Base-by-base conservation (phyloP, 1,139 yeast genomes). In the Martiniozyma asiatica region DNA sequence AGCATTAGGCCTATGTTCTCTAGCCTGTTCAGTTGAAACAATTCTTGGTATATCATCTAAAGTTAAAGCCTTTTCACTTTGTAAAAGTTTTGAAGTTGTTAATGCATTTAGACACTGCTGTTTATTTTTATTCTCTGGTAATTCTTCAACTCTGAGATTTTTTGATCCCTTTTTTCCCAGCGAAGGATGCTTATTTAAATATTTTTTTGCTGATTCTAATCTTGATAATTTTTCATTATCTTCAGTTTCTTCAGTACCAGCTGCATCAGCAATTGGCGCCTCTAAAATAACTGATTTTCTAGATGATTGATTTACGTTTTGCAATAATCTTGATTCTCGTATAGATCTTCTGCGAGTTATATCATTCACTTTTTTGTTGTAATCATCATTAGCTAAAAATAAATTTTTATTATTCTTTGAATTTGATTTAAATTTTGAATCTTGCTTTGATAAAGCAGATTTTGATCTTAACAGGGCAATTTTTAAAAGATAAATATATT, bases 41-140 rank as follows among this genome's bases (percentile, higher is more conserved):
- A 89, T 87, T 42, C 97, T 67, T 6, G 97, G 95, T 43, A 89
- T 89, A 56, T 89, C 99, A 54, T 89, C 98, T 46, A 89, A 65
- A 0, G 96, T 87, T 34, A 89, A 66, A 1, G 93, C 77, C 44
- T 81, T 81, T 44, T 87, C 94, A 48, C 75, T 81, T 47, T 78
- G 73, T 36, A 82, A 63, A 31, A 79, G 58, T 41, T 75, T 81
- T 1, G 85, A 73, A 0, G 87, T 76, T n/a, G 35, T 16, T 6
- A 31, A 26, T 3, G 40, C 42, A 29, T 39, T 31, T 2, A 22
- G 26, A 11, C 18, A 15, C 6, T 14, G n/a, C 9, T 20, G 16
- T 12, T 14, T 12, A 9, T 18, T 6, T 14, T 20, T 18, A 8
- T 21, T 11, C 12, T 41, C 40, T 27, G 46, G 58, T 4, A 45